Percentiles rank a stretch among this genome's conserved stretches.
Conservation (phyloP, 345 rosid species). For the Clausena lansium region DNA sequence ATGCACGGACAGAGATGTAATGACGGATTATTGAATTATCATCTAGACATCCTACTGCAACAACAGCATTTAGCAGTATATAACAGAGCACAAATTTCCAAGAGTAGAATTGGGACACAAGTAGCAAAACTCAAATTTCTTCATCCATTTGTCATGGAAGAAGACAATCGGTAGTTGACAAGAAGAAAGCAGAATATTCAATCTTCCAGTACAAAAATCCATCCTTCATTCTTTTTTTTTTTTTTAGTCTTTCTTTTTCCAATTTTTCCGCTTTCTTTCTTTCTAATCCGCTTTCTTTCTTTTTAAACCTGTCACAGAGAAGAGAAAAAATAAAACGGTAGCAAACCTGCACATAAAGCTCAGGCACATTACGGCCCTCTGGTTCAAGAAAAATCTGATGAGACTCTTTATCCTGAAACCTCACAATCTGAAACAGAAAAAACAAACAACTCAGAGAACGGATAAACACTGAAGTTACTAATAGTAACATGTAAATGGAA, state of each 20-base stretch:
- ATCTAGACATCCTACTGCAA: neutral
- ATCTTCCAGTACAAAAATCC: neutral
- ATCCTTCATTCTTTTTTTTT: neutral
- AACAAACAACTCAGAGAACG: neutral
- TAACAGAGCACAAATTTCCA: neutral
- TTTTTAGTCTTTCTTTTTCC: neutral
- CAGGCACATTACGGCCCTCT: conserved; percentile 93
- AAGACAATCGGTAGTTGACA: neutral
- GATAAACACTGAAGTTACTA: neutral
- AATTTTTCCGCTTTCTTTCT: neutral
- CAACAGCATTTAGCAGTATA: neutral
- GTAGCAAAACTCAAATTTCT: neutral
- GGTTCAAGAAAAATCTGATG: conserved; percentile 99
- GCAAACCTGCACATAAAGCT: conserved; percentile 91
- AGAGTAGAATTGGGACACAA: neutral
- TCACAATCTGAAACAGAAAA: conserved; percentile 57
- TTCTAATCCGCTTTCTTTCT: neutral
- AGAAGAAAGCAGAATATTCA: neutral
- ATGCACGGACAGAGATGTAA: neutral
- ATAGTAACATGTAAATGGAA: neutral
- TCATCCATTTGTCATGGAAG: neutral
- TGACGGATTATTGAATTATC: neutral
- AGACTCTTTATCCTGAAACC: conserved; percentile 94
- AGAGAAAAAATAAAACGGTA: neutral
- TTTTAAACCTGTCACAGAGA: neutral